Conservation (phyloP, 495 filamentous ascomycete species). For the Letharia lupina region DNA sequence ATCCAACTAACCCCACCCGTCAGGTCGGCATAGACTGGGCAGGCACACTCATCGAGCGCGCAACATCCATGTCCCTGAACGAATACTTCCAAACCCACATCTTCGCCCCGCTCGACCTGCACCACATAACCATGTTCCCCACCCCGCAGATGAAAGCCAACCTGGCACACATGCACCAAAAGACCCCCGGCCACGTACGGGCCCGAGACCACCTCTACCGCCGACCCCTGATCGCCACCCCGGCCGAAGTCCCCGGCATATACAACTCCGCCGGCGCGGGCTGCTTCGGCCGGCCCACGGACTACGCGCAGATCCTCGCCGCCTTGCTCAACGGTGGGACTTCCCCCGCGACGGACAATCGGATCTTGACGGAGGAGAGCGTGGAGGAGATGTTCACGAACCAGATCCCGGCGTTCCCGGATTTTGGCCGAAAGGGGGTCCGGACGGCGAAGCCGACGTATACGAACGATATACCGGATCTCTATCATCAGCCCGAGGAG, state of each 20-base stretch:
- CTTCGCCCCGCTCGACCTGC: too few relatives aligned
- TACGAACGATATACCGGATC: constrained; percentile 36
- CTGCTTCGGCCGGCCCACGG: too few relatives aligned
- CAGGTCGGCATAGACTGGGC: constrained; percentile 54
- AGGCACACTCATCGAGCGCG: constrained; percentile 47
- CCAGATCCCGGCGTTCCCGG: constrained; percentile 48
- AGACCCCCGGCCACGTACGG: too few relatives aligned
- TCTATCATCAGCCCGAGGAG: constrained; percentile 42
- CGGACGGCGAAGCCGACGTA: constrained; percentile 43
- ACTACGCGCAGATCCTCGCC: too few relatives aligned
- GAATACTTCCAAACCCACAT: too few relatives aligned
- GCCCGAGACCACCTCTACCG: constrained; percentile 40
- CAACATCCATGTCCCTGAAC: too few relatives aligned
- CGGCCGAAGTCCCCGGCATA: constrained; percentile 27
- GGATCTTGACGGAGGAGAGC: constrained; percentile 43
- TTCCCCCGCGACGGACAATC: constrained; percentile 37
- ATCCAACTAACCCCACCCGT: background rate
- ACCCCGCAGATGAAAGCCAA: too few relatives aligned
- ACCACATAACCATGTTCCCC: too few relatives aligned
- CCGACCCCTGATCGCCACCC: constrained; percentile 34
- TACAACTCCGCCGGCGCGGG: constrained; percentile 31
- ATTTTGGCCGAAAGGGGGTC: constrained; percentile 38
- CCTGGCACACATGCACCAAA: too few relatives aligned
- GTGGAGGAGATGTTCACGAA: constrained; percentile 53
- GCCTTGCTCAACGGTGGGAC: constrained; percentile 42